Percentiles rank a stretch among this genome's conserved stretches.
Conservation (phyloP, 192 early-diverging fungal genomes). For the Chytriomyces sp. region DNA sequence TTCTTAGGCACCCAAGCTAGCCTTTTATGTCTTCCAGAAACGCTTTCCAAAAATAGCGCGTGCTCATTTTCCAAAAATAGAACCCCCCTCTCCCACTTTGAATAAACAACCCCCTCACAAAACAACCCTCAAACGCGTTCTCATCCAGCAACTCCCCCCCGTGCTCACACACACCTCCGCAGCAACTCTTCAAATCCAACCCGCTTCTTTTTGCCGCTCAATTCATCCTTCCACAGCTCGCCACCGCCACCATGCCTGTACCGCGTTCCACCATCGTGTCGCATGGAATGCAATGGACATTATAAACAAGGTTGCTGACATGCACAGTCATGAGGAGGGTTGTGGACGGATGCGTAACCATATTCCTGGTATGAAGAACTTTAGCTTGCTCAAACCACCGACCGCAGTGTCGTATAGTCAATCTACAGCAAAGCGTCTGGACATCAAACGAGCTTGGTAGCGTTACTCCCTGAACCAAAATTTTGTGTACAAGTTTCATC, state of each 20-base stretch:
- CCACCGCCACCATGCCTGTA: constrained; percentile 30
- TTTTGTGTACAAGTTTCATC: no score
- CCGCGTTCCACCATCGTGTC: constrained; percentile 46
- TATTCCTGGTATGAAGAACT: not conserved
- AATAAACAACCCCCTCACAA: constrained; percentile 46
- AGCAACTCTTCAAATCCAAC: constrained; percentile 70
- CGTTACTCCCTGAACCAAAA: no score
- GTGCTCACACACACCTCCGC: constrained; percentile 66
- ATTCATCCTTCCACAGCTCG: not conserved
- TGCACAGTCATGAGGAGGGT: constrained; percentile 49
- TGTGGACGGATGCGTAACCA: constrained; percentile 4
- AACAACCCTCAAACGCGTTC: constrained; percentile 67
- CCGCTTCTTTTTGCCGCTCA: not conserved
- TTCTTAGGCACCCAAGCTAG: no score
- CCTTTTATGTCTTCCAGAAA: no score
- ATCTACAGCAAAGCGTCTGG: no score
- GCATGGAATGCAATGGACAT: constrained; percentile 67
- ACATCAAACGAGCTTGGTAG: no score
- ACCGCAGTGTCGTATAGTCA: no score
- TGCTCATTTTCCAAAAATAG: no score
- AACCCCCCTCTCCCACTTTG: no score
- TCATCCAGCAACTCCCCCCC: constrained; percentile 82
- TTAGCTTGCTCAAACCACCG: no score
- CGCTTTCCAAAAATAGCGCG: no score
- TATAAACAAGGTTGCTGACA: constrained; percentile 64